Evolutionary conservation across 257 asterid species (phyloP), one percentile per base, ranked within the genome.

Genomic region (Eustoma russellianum): DNA sequence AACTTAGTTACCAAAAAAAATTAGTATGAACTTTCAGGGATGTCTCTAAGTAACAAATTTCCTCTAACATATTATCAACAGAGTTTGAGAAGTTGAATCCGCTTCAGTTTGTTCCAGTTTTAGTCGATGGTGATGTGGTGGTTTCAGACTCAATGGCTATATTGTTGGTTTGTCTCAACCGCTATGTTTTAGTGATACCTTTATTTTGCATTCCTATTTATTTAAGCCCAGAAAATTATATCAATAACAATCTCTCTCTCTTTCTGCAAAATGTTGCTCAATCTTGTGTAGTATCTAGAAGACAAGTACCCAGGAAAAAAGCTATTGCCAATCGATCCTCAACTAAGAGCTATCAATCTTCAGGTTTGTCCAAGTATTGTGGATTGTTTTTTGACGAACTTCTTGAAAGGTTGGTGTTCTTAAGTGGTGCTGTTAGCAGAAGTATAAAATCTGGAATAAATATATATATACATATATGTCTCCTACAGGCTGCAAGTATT

Each of bases 81-180:
- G 94, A 83, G 58, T 86, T 83, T 43, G 96, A 83, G 78, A 81
- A 69, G 62, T 17, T 86, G 61, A 86, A 81, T 58, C 94, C 94
- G 43, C 82, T 83, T 45, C 84, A 64, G 46, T 83, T 45, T 57
- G 96, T 86, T 56, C 96, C 94, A 0, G 92, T 75, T 35, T 71
- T 86, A 82, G 80, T 83, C 46, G 94, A 86, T 63, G 88, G 83
- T 41, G 91, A 83, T 71, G 73, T 79, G 17, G 63, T 77, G 66
- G 64, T 86, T 66, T 79, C 92, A 6, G 94, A 86, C 70, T 86
- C 96, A 2, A 81, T 48, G 57, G 92, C 94, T 44, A 81, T 86
- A 53, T 67, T 81, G 52, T 65, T 81, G 88, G 95, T 83, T 66
- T 8, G 88, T 75, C n/a, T n/a, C n/a, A 11, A 33, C 34, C 34